A percentile compares a stretch with the other conserved stretches of the same genome.
Conservation (phyloP, 2,329 filamentous ascomycete genomes). For the Knufia petricola region DNA sequence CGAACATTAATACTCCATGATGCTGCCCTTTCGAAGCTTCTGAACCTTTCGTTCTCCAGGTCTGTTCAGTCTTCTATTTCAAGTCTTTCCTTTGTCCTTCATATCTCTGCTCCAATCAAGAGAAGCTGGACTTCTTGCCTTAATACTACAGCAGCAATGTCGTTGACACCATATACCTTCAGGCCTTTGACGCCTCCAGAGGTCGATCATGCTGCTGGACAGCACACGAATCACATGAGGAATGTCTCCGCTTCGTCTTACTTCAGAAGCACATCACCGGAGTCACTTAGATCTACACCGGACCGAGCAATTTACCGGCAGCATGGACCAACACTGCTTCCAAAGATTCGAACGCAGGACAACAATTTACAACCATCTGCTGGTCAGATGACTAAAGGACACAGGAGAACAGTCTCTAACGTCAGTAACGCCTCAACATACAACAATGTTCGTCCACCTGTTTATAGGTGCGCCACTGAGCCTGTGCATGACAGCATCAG, state of each 20-base stretch:
- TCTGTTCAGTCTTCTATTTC: conserved; percentile 16
- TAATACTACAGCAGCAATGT: conserved; percentile 28
- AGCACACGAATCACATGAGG: conserved; percentile 48
- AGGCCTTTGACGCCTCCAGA: conserved; percentile 37
- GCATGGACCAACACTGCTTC: conserved; percentile 64
- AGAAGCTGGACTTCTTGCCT: conserved; percentile 12
- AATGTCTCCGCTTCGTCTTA: conserved; percentile 54
- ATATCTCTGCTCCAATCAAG: conserved; percentile 5
- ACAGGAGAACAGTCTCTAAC: conserved; percentile 33
- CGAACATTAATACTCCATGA: conserved; percentile 22
- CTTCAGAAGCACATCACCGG: conserved; percentile 56
- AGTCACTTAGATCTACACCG: conserved; percentile 63
- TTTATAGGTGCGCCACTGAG: conserved; percentile 39
- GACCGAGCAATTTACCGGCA: conserved; percentile 63
- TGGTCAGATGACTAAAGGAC: conserved; percentile 31
- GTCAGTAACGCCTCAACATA: conserved; percentile 34
- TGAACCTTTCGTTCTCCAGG: conserved; percentile 23
- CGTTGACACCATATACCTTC: conserved; percentile 34
- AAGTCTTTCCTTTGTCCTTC: conserved; percentile 19
- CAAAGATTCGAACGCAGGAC: conserved; percentile 79
- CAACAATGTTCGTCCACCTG: conserved; percentile 40
- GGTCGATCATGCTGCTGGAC: conserved; percentile 27
- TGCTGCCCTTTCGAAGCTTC: conserved; percentile 16
- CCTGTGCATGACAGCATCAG: conserved; percentile 33
- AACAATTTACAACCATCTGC: conserved; percentile 43